phyloP scores from a whole-genome alignment of 163 green algal species.

The Chlamydomonas reinhardtii region DNA sequence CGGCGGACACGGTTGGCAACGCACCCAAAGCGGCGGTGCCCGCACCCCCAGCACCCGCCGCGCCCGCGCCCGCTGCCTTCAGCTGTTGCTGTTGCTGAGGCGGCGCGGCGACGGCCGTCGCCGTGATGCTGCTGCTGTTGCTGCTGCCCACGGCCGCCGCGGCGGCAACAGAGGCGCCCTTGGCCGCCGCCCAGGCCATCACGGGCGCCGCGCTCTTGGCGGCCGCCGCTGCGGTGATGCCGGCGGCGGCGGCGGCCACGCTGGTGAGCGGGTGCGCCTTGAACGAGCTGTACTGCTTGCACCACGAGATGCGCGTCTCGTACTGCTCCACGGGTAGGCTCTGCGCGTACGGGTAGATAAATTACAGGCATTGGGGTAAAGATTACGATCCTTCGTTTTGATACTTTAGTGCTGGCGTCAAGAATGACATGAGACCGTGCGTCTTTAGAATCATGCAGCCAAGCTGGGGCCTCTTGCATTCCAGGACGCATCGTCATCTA shows the following conservation, averaged over 20 bases:
- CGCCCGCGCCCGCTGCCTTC: too few relatives aligned
- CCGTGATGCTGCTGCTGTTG: not conserved
- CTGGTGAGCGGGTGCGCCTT: not conserved
- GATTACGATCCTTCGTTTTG: too few relatives aligned
- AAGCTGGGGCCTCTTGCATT: too few relatives aligned
- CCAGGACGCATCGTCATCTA: too few relatives aligned
- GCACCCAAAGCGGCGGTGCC: too few relatives aligned
- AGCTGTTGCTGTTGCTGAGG: not conserved
- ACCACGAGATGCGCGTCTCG: conserved; percentile 31
- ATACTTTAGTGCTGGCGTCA: too few relatives aligned
- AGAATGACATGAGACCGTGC: too few relatives aligned
- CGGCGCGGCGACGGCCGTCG: too few relatives aligned
- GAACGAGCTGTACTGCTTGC: conserved; percentile 8
- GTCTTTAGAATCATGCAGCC: too few relatives aligned
- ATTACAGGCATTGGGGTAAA: too few relatives aligned
- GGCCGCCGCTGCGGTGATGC: not conserved
- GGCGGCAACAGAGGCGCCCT: not conserved
- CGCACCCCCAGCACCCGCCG: too few relatives aligned
- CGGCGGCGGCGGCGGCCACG: not conserved
- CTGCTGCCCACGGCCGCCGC: not conserved
- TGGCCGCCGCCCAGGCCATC: conserved; percentile 1
- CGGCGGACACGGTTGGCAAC: not conserved
- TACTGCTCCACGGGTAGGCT: conserved; percentile 1
- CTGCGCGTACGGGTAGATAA: not conserved
- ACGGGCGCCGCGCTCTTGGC: not conserved